A percentile compares a stretch with the other conserved stretches of the same genome.
phyloP scores from a whole-genome alignment of 2,329 filamentous ascomycete genomes.

The Aspergillus latus region DNA sequence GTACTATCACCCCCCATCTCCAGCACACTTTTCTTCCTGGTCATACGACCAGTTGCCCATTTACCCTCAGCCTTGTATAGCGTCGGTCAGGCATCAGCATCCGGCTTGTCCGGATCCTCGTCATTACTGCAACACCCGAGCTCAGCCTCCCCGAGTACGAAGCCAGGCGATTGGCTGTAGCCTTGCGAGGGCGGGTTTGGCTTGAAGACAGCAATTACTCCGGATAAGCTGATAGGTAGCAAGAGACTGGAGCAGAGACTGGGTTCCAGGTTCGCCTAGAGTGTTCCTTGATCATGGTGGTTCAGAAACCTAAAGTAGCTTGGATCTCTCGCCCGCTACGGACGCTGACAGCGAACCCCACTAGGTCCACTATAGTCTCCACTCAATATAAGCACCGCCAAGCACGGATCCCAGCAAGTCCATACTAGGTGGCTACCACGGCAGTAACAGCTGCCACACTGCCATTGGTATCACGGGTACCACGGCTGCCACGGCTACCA shows the following conservation, averaged over 20 bases:
- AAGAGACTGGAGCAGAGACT: background rate
- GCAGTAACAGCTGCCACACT: too few relatives aligned
- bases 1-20: background rate
- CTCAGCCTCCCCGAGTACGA: background rate
- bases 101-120: background rate
- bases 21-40: background rate
- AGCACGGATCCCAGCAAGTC: too few relatives aligned
- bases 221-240: background rate
- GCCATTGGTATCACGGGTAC: too few relatives aligned
- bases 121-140: background rate
- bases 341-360: too few relatives aligned
- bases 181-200: background rate
- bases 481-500: too few relatives aligned
- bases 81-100: background rate
- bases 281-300: background rate
- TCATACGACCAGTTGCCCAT: slow-evolving; percentile 4
- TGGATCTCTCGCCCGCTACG: too few relatives aligned
- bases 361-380: too few relatives aligned
- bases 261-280: background rate
- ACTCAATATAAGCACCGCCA: too few relatives aligned
- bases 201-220: background rate
- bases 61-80: background rate
- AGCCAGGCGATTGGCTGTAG: background rate
- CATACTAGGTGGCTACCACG: too few relatives aligned
- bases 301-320: too few relatives aligned